Base-by-base conservation (phyloP, 352 stramenopile species). In the Globisporangium alternatum region DNA sequence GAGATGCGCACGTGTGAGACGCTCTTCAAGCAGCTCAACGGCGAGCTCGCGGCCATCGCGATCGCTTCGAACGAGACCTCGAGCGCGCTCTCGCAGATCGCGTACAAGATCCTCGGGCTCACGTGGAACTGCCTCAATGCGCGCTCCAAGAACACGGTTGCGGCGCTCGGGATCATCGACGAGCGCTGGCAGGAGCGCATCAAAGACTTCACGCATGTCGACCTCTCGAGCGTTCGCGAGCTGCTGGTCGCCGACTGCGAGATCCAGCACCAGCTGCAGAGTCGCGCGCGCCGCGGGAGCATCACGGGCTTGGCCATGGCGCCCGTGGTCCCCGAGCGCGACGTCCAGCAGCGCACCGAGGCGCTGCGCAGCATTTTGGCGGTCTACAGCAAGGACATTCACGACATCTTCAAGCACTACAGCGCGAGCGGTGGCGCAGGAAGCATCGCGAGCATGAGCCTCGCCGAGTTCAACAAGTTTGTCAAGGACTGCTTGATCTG, bases 371-470 rank as follows among this genome's bases (percentile, higher is more conserved):
- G 72, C 8, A 70, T 78, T 31, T 66, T 94, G 8, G 31, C 74
- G 9, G 58, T 83, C 10, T 89, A 91, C 71, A 86, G 77, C 75
- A 90, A 86, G 54, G 85, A 94, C 56, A 68, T 92, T 28, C 78
- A 81, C 70, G 85, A 91, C 30, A 94, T 92, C 49, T 94, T 92
- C 71, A 90, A 88, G 56, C 80, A 94, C 65, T 94, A 94, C 66
- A 88, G 85, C 60, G 83, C 83, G 31, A 91, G 76, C 37, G 72
- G 76, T 12, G 78, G 83, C 0, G 75, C 69, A 9, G 85, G 85
- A 2, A 90, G 81, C 62, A 84, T 91, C 22, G 78, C 78, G 10
- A 81, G 77, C 9, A 84, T 94, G 70, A 94, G 85, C 55, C 69
- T 90, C 21, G 71, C 64, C 28, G 85, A 94, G 59, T 94, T 82